phyloP scores from a whole-genome alignment of 805 yeast species.

The Candida stauntonica region DNA sequence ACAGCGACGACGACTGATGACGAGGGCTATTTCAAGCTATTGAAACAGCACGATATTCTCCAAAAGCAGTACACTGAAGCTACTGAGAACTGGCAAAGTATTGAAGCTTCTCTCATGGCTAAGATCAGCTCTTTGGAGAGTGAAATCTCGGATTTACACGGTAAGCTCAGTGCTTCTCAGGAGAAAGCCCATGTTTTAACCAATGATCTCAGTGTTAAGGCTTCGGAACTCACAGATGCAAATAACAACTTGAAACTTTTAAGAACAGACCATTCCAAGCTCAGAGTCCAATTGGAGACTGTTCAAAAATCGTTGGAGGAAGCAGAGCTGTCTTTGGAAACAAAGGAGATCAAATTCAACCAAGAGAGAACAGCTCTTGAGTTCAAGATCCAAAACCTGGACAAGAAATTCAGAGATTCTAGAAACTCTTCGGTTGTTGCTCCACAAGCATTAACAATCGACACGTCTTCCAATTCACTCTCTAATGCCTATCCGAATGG shows the following conservation, averaged over 20 bases:
- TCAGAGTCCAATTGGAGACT: constrained; percentile 19
- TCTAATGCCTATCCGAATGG: not conserved
- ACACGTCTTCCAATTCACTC: constrained; percentile 1
- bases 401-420: constrained; percentile 16
- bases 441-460: constrained; percentile 17
- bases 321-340: constrained; percentile 24
- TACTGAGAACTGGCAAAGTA: constrained; percentile 76
- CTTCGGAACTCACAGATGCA: constrained; percentile 21
- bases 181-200: constrained; percentile 28
- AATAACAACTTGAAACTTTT: constrained; percentile 18
- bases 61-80: constrained; percentile 73
- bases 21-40: constrained; percentile 39
- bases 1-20: constrained; percentile 28
- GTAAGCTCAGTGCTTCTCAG: constrained; percentile 23
- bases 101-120: constrained; percentile 60
- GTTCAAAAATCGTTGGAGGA: constrained; percentile 26
- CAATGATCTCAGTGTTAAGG: constrained; percentile 29
- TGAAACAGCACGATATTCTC: constrained; percentile 48
- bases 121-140: constrained; percentile 42
- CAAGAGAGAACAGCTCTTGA: constrained; percentile 20
- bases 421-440: constrained; percentile 7
- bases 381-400: constrained; percentile 17
- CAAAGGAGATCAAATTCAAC: constrained; percentile 12
- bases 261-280: constrained; percentile 24
- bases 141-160: constrained; percentile 38